Conservation (phyloP, 2,329 filamentous ascomycete genomes). For the Colletotrichum tamarilloi region DNA sequence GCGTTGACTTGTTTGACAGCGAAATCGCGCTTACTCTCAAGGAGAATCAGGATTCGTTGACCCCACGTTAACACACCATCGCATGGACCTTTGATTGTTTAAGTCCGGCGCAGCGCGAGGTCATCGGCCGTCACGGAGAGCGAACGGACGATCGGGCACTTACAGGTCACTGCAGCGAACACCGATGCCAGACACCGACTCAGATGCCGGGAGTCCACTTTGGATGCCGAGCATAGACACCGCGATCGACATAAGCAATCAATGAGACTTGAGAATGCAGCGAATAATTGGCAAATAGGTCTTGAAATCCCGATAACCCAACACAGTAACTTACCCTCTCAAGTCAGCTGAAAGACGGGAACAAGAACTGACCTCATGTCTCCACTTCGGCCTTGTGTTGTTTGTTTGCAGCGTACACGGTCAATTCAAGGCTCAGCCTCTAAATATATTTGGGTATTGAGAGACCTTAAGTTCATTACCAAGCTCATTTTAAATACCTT, state of each 20-base stretch:
- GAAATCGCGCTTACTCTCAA: not conserved
- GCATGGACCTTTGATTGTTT: not conserved
- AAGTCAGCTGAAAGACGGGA: too few relatives aligned
- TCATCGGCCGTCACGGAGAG: not conserved
- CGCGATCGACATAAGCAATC: not conserved
- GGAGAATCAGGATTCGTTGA: not conserved
- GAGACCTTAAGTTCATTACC: too few relatives aligned
- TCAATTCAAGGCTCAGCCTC: too few relatives aligned
- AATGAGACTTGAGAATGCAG: not conserved
- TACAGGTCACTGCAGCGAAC: not conserved
- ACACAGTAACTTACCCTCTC: too few relatives aligned
- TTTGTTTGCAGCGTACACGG: too few relatives aligned
- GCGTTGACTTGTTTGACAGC: not conserved
- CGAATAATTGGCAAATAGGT: not conserved
- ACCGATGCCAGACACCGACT: not conserved
- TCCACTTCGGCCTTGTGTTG: too few relatives aligned
- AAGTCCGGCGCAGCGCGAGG: not conserved
- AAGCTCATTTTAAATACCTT: accelerated
- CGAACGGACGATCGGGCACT: not conserved
- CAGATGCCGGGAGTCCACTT: not conserved
- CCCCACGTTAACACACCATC: not conserved
- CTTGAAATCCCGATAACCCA: not conserved
- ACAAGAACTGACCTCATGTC: too few relatives aligned
- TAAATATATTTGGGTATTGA: too few relatives aligned
- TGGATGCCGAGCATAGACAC: not conserved